Base-by-base conservation (phyloP, 306 rosid species). In the Acacia melanoxylon region DNA sequence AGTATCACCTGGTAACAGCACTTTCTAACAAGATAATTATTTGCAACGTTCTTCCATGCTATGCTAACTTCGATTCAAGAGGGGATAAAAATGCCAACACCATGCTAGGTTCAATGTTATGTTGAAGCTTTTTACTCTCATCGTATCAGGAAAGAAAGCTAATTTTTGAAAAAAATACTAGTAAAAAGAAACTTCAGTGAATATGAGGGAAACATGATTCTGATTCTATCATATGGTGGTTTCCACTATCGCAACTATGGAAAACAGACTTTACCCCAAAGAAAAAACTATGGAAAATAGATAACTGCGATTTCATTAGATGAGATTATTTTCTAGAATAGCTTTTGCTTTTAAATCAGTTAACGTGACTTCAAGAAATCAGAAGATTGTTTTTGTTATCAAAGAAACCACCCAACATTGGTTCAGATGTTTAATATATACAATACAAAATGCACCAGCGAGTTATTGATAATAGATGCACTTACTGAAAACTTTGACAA, bases 401-500 rank as follows among this genome's bases (percentile, higher is more conserved):
- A 45, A 71, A 77, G 49, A 44, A 63, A 33, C 49, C 46, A 62
- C 33, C 72, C 41, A 80, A 59, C 76, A 45, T 77, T 25, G 66
- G 67, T 16, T 37, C 68, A 58, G 16, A 68, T 56, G 44, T 16
- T 27, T 22, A 59, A 59, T 59, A 70, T 27, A 65, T 48, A 22
- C 9, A 27, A 24, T 61, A 9, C 15, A 44, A 59, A 61, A 73
- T 5, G 42, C 56, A 75, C 78, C 62, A 61, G 79, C 44, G 42
- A 71, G 77, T 72, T 72, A 54, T 17, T 54, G 61, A 49, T 48
- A 65, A 67, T 70, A 72, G 80, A 51, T 76, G 68, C 45, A 82
- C 68, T 12, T 91, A 95, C 99, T 8, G 98, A 91, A 72, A 95
- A 95, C 83, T 95, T 93, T 40, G 92, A 89, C 91, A 95, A 85